These are phyloP conservation scores for Colletotrichum simmondsii DNA, from an alignment of 2,329 filamentous ascomycete species.

Conservation along the genomic window DNA sequence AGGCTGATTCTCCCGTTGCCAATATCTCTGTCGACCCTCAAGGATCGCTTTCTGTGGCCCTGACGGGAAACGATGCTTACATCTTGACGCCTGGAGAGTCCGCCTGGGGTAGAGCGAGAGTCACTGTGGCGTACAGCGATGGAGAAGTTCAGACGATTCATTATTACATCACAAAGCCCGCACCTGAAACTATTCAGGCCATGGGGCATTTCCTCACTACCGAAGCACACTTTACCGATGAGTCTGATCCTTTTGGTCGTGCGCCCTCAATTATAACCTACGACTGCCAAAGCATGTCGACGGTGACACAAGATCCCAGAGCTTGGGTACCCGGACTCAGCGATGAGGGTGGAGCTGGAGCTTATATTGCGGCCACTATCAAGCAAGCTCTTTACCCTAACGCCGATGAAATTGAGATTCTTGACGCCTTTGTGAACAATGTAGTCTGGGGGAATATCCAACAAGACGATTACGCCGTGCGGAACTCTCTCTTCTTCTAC, in stretches of 20 bases:
- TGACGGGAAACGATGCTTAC: slow-evolving; percentile 43
- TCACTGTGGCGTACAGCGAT: slow-evolving; percentile 59
- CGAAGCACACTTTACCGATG: slow-evolving; percentile 61
- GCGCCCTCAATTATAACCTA: slow-evolving; percentile 67
- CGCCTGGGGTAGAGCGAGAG: slow-evolving; percentile 60
- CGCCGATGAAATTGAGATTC: slow-evolving; percentile 57
- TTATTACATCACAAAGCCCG: slow-evolving; percentile 63
- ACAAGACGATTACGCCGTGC: slow-evolving; percentile 55
- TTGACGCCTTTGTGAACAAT: slow-evolving; percentile 64
- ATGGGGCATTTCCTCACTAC: slow-evolving; percentile 65
- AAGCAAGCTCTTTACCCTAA: slow-evolving; percentile 64
- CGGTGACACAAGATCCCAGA: slow-evolving; percentile 58
- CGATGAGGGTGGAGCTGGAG: slow-evolving; percentile 68
- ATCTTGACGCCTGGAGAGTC: slow-evolving; percentile 52
- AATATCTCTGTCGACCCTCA: slow-evolving; percentile 52
- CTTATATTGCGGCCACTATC: slow-evolving; percentile 64
- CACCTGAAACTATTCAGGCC: slow-evolving; percentile 53
- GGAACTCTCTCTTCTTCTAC: slow-evolving; percentile 68
- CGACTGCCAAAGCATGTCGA: slow-evolving; percentile 57
- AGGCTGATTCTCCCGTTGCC: slow-evolving; percentile 48
- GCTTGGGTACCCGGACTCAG: slow-evolving; percentile 70
- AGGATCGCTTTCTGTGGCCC: slow-evolving; percentile 47
- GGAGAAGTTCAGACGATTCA: slow-evolving; percentile 63
- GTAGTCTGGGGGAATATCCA: slow-evolving; percentile 63
- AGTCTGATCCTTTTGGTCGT: slow-evolving; percentile 61